Evolutionary conservation across 768 basidiomycete genomes (phyloP), one percentile per base, ranked within the genome.

Genomic region (Pulveroboletus sp.): DNA sequence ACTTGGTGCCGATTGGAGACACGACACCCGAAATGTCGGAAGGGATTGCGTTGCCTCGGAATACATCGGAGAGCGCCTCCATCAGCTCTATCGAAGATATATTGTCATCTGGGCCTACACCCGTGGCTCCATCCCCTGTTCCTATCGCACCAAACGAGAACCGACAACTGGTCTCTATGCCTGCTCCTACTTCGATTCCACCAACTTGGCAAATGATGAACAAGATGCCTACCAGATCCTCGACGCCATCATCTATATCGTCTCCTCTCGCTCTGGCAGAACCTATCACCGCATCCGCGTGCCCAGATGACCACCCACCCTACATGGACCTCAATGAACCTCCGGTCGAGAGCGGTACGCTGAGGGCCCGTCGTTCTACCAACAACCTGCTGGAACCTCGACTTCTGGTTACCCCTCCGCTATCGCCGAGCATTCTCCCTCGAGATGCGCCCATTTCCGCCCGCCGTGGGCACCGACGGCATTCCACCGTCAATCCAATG

Each of bases 241-340:
- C 90, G 10, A 93, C 90, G 0, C 90, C 90, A 14, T 92, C 90
- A 3, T 93, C 90, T 16, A 79, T 91, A 44, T 91, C 90, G 20
- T 93, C 90, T 12, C 90, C 90, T 47, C 75, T 93, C 35, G 90
- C 90, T 23, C 75, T 91, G 25, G 90, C 90, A 6, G 87, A 82
- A 25, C 90, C 90, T 9, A 92, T 92, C 53, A 78, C 89, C 37
- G 89, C 90, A 6, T 75, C 86, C 11, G 68, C 77, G 16, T 77
- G 75, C 8, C 72, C 76, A 4, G 82, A 85, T 36, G 82, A 85
- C 45, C 69, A 69, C 13, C 78, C 82, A 36, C 85, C 85, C 2
- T 75, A 72, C 47, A 84, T 87, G 75, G 77, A 79, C 52, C 76
- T 87, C 45, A 84, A 86, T 58, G 83, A 86, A 38, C 60, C 51